Base-by-base conservation (phyloP, 768 basidiomycete species). In the Galerina sulciceps region DNA sequence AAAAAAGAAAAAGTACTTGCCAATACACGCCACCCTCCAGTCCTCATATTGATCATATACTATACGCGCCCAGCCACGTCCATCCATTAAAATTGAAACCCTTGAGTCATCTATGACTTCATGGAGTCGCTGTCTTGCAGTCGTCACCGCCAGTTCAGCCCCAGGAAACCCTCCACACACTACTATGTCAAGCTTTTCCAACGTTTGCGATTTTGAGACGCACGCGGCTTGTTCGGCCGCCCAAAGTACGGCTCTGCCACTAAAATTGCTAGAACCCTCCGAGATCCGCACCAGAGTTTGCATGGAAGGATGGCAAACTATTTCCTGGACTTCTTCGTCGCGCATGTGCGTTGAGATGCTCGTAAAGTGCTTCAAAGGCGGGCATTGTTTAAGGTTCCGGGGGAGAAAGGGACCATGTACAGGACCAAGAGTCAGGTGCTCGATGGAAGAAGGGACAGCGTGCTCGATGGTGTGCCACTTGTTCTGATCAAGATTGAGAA, bases 281-380 rank as follows among this genome's bases (percentile, higher is more conserved):
- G 64, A 63, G 34, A 75, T 55, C 17, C 73, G 45, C 22, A 75
- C 66, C 40, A 78, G 66, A 14, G 34, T 64, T 38, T 62, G 64
- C 61, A 75, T 63, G 18, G 66, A 60, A 15, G 75, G 68, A 20
- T 68, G 71, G 14, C 62, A 57, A 31, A 75, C 66, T 31, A 73
- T 57, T 37, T 74, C 70, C 35, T 60, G 61, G 14, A 77, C 63
- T 60, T 76, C 78, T 38, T 69, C 70, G 50, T 75, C 75, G 6
- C 72, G 65, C 70, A 78, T 71, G 63, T 66, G 73, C 15, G 73
- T 73, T 13, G 69, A 62, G 9, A 60, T 61, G 54, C 73, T 76
- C n/a, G 75, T 75, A 58, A 78, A 70, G 40, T 55, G 53, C 26
- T 60, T 60, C 35, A 76, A 54, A 13, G 48, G 59, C 11, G 69